These are phyloP conservation scores for Pythium dissotocum DNA, from an alignment of 352 stramenopile species.

Conservation along the genomic window DNA sequence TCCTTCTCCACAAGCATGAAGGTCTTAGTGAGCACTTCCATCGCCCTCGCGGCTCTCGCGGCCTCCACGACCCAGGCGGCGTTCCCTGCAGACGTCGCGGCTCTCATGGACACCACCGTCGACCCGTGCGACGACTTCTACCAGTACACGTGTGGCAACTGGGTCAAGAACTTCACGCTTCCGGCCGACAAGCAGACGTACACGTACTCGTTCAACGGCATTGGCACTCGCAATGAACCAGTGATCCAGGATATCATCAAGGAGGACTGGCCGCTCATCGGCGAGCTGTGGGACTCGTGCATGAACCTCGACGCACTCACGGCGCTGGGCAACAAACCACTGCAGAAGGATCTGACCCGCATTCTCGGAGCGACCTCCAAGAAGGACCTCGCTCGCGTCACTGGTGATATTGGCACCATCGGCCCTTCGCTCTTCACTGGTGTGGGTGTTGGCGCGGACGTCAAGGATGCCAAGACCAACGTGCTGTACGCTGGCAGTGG, in stretches of 20 bases:
- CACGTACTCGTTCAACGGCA: slow-evolving; percentile 25
- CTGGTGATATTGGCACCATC: slow-evolving; percentile 23
- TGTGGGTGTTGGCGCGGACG: slow-evolving; percentile 52
- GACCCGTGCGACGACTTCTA: slow-evolving; percentile 38
- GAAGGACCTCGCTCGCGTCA: slow-evolving; percentile 17
- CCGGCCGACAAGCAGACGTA: slow-evolving; percentile 17
- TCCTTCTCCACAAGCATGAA: slow-evolving; percentile 5
- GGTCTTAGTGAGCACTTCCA: slow-evolving; percentile 15
- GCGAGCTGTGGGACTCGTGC: slow-evolving; percentile 30
- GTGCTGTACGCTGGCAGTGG: slow-evolving; percentile 57
- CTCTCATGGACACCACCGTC: slow-evolving; percentile 26
- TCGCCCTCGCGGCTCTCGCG: slow-evolving; percentile 7
- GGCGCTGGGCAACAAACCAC: slow-evolving; percentile 7
- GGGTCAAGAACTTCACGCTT: slow-evolving; percentile 30
- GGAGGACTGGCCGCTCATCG: slow-evolving; percentile 33
- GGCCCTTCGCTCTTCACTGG: slow-evolving; percentile 69
- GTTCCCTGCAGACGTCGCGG: slow-evolving; percentile 16
- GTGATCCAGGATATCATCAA: slow-evolving; percentile 29
- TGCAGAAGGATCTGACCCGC: slow-evolving; percentile 15
- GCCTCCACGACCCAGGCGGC: slow-evolving; percentile 3
- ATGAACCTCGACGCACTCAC: slow-evolving; percentile 6
- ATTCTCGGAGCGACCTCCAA: slow-evolving; percentile 16
- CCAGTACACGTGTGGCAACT: slow-evolving; percentile 33
- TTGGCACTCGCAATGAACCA: slow-evolving; percentile 25
- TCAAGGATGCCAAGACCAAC: slow-evolving; percentile 62